Conservation (phyloP, 805 yeast species). For the Sugiyamaella mastotermitis region DNA sequence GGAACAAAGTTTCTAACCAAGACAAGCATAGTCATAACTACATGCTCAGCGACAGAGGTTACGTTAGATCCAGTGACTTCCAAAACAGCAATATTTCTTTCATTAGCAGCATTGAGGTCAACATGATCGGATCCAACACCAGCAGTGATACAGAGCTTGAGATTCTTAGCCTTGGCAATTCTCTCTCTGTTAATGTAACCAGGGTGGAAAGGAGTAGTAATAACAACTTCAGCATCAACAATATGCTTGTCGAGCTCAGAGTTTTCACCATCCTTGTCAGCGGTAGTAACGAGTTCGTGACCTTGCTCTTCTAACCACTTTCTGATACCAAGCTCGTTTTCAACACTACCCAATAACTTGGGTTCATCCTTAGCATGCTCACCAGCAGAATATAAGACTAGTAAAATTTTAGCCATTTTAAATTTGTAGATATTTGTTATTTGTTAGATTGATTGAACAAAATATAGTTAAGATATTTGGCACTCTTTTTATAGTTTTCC, state of each 20-base stretch:
- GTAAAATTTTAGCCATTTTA: slow-evolving; percentile 37
- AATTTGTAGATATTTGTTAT: neutral
- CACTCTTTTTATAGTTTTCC: too few relatives aligned
- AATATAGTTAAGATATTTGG: too few relatives aligned
- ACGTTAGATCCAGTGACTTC: slow-evolving; percentile 85
- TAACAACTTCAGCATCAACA: slow-evolving; percentile 67
- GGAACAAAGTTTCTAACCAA: slow-evolving; percentile 74
- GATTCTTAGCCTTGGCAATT: slow-evolving; percentile 58
- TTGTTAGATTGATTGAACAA: too few relatives aligned
- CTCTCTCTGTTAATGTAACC: slow-evolving; percentile 66
- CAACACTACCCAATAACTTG: slow-evolving; percentile 60
- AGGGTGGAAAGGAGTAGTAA: slow-evolving; percentile 81
- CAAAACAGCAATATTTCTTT: slow-evolving; percentile 56
- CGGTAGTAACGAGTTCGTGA: slow-evolving; percentile 58
- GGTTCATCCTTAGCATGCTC: slow-evolving; percentile 55
- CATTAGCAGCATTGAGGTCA: slow-evolving; percentile 64
- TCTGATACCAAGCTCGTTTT: slow-evolving; percentile 69
- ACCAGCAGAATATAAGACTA: slow-evolving; percentile 55
- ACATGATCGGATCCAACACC: slow-evolving; percentile 84
- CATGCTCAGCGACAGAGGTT: slow-evolving; percentile 77
- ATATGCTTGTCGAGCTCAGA: slow-evolving; percentile 59
- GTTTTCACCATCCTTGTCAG: slow-evolving; percentile 59
- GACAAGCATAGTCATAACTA: slow-evolving; percentile 62
- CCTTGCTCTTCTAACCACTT: slow-evolving; percentile 60
- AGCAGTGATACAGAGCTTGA: slow-evolving; percentile 68